Percentiles rank a stretch among this genome's conserved stretches.
Conservation (phyloP, 2,329 filamentous ascomycete genomes). For the Bisporella sp. region DNA sequence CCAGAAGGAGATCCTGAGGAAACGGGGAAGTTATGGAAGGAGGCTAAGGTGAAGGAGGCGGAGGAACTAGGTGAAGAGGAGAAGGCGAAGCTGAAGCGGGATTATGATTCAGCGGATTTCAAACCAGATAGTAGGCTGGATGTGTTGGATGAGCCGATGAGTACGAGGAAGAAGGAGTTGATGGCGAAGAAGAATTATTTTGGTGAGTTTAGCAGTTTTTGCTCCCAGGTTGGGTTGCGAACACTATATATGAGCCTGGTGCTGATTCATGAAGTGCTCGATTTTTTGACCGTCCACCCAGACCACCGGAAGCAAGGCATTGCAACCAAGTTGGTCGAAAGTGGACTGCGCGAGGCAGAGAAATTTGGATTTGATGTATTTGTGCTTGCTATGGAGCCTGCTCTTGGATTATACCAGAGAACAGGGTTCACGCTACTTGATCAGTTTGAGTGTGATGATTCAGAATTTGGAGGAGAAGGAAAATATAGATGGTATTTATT, state of each 20-base stretch:
- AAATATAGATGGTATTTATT: background rate
- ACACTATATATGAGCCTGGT: background rate
- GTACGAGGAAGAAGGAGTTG: background rate
- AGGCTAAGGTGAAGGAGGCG: background rate
- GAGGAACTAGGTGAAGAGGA: background rate
- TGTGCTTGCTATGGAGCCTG: background rate
- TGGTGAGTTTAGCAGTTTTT: background rate
- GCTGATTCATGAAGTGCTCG: background rate
- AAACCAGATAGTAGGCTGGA: background rate
- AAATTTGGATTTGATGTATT: background rate
- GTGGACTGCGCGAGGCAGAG: background rate
- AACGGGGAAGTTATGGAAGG: background rate
- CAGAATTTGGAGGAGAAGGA: background rate
- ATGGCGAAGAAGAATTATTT: background rate
- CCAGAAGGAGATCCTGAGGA: background rate
- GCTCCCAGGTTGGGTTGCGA: background rate
- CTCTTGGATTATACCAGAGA: background rate
- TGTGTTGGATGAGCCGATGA: background rate
- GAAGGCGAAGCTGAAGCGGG: background rate
- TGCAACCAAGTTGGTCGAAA: background rate
- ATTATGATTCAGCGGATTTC: background rate
- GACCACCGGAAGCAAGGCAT: background rate
- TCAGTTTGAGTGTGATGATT: background rate
- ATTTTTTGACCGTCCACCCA: background rate
- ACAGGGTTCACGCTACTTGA: background rate